Evolutionary conservation across 345 rosid species (phyloP), one percentile per base, ranked within the genome.

Genomic region (Gossypium sturtianum): DNA sequence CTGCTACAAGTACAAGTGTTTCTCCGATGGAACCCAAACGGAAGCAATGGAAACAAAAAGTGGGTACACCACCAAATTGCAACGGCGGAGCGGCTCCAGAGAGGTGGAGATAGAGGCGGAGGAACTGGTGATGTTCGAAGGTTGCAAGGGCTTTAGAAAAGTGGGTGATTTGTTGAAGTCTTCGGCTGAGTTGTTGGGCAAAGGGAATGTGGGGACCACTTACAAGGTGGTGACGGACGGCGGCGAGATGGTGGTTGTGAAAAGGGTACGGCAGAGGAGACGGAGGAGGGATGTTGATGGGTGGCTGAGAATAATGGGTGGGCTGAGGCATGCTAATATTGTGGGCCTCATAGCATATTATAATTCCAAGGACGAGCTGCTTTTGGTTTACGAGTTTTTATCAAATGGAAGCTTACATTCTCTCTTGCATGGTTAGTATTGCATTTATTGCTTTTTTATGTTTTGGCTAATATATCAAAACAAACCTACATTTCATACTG

Each of bases 91-190:
- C 45, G 53, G 53, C 43, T 51, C 73, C 7, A 41, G 48, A 9
- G 49, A 41, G 11, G 23, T 13, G 12, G 23, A 17, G 44, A 13
- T 29, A 20, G 73, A 69, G 59, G 73, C 59, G 45, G 73, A 69
- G 73, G 73, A 69, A 29, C 10, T 69, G 73, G 73, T 69, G 73
- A 45, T 51, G 45, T 27, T 69, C 20, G 60, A 69, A 27, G 73
- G 73, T 59, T 69, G 60, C 73, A 51, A 51, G 45, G 73, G 73
- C 9, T 29, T 69, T 27, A 51, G 60, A 20, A 69, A 69, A 29
- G 73, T 69, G 45, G 73, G 60, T 17, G 73, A 69, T 51, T 29
- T 69, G 73, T 51, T 69, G 73, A 69, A 69, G 1, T 69, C 73
- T 49, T 69, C 73, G 17, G 73, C 73, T 17, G 60, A 69, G 47